phyloP scores from a whole-genome alignment of 768 basidiomycete genomes.

The Lactarius akahatsu region DNA sequence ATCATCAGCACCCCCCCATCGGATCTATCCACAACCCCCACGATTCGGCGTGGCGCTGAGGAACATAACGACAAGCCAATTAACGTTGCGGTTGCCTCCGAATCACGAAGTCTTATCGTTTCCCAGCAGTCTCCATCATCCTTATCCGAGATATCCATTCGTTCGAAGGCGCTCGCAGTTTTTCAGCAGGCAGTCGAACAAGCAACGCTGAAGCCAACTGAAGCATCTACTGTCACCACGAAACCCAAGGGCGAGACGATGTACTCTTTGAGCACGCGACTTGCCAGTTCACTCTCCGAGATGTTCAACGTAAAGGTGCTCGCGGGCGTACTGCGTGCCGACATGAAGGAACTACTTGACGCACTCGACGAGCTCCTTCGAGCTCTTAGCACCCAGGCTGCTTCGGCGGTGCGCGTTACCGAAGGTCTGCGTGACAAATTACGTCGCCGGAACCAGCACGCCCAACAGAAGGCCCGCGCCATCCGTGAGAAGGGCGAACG shows the following conservation, averaged over 20 bases:
- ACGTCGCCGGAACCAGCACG: conserved; percentile 34
- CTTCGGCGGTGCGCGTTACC: conserved; percentile 20
- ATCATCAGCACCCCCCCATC: conserved; percentile 18
- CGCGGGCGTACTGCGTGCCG: conserved; percentile 45
- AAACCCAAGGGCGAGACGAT: conserved; percentile 20
- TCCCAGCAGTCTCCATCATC: conserved; percentile 22
- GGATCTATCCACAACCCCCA: conserved; percentile 22
- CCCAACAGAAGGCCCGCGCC: conserved; percentile 33
- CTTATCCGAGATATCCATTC: conserved; percentile 19
- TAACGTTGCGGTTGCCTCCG: background rate
- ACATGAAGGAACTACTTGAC: conserved; percentile 56
- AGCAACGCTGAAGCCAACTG: background rate
- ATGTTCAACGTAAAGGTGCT: conserved; percentile 46
- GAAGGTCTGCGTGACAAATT: conserved; percentile 31
- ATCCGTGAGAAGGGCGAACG: conserved; percentile 35
- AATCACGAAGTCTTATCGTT: conserved; percentile 17
- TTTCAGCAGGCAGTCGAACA: conserved; percentile 14
- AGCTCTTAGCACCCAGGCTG: conserved; percentile 28
- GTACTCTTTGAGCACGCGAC: conserved; percentile 42
- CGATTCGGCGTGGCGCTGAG: conserved; percentile 2
- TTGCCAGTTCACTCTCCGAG: conserved; percentile 51
- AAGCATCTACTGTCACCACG: conserved; percentile 12
- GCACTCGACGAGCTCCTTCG: conserved; percentile 58
- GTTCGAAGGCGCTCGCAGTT: conserved; percentile 27
- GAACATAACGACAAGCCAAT: conserved; percentile 11